Conservation (phyloP, 208 protist genomes). For the Trypanosoma brucei region DNA sequence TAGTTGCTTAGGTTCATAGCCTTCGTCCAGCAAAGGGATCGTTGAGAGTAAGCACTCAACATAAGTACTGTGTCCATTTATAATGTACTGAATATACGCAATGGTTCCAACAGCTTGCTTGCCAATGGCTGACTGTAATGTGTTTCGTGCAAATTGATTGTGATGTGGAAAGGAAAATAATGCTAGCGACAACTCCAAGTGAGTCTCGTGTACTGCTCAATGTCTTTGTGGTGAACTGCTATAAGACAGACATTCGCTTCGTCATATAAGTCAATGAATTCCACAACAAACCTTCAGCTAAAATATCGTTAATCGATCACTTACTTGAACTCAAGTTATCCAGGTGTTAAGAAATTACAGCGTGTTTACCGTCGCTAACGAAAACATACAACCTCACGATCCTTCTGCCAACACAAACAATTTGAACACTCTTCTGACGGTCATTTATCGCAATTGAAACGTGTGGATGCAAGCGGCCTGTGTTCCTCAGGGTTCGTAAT, state of each 20-base stretch:
- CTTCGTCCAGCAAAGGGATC: slow-evolving; percentile 94
- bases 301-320: slow-evolving; percentile 85
- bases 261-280: slow-evolving; percentile 99
- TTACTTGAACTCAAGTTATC: slow-evolving; percentile 43
- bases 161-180: slow-evolving; percentile 99
- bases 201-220: slow-evolving; percentile 82
- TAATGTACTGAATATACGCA: slow-evolving; percentile 92
- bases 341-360: slow-evolving; percentile 57
- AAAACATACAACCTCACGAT: slow-evolving; percentile 77
- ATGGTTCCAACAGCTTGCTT: slow-evolving; percentile 98
- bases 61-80: slow-evolving; percentile 98
- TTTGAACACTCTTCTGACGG: slow-evolving; percentile 72
- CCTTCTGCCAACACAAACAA: slow-evolving; percentile 83
- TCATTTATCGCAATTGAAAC: slow-evolving; percentile 81
- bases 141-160: slow-evolving; percentile 99
- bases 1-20: slow-evolving; percentile 96
- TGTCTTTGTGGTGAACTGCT: slow-evolving; percentile 89
- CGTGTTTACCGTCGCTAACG: slow-evolving; percentile 50
- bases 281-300: slow-evolving; percentile 91
- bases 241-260: slow-evolving; percentile 98
- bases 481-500: slow-evolving; percentile 52
- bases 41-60: slow-evolving; percentile 97
- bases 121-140: slow-evolving; percentile 99
- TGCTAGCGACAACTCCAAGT: slow-evolving; percentile 89
- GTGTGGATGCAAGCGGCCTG: slow-evolving; percentile 76